Evolutionary conservation across 352 stramenopile genomes (phyloP), one percentile per base, ranked within the genome.

Genomic region (Phytophthora fragariae): DNA sequence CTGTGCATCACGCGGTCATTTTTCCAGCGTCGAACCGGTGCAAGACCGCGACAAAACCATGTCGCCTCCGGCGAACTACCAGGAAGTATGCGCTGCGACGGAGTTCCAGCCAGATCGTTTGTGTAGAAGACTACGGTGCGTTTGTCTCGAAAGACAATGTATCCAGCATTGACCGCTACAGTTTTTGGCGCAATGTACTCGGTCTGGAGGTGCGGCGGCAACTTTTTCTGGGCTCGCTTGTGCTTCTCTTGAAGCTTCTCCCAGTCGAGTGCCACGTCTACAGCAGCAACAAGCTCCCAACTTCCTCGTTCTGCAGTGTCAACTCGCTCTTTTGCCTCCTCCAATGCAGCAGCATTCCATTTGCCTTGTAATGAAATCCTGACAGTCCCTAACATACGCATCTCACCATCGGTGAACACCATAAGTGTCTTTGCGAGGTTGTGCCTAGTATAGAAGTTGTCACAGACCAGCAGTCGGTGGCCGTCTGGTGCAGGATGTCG

Each of bases 181-280:
- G 31, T 46, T 1, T 24, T 62, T 10, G 54, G 54, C 27, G n/a
- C 11, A 9, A 41, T 5, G 54, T 69, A 69, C 3, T 17, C 8
- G 2, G 61, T 68, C 27, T 68, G 61, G 2, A 33, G 21, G 15
- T 60, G 27, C 0, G 4, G 21, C 3, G 53, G 53, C 1, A 69
- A n/a, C 10, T 67, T 67, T 15, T 67, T 54, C 0, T 66, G 29
- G 3, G 46, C 59, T 27, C 64, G 19, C 6, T 70, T 62, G 33
- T 70, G 64, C 29, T 62, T 63, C n/a, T 70, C 55, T 33, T 70
- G 54, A 5, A 56, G 46, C 56, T 65, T 60, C 37, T 65, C 56
- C 49, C 55, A 65, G 11, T 1, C 56, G 0, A n/a, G 1, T 2
- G 47, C 6, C n/a, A 71, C 49, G 49, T 65, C 64, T 1, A 71